Base-by-base conservation (phyloP, 495 filamentous ascomycete species). In the Patellaria atrata region DNA sequence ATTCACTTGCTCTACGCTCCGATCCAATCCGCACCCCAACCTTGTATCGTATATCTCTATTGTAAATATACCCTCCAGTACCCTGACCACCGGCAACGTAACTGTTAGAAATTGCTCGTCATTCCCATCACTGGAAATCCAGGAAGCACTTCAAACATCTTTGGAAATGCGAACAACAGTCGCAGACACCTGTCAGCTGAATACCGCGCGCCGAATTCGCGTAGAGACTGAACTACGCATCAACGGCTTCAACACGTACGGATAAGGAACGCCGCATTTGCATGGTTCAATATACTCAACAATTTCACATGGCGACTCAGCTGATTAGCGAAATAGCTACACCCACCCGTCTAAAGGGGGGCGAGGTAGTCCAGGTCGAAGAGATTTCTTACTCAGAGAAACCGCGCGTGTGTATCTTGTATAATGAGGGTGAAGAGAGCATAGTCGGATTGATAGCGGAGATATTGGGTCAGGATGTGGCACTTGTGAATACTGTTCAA, bases 371-470 rank as follows among this genome's bases (percentile, higher is more conserved):
- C 34, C 46, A 52, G 13, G 43, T 58, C 28, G 33, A 44, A 22
- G 55, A 54, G 28, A 41, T 56, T 23, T 41, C 48, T 25, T 40
- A 44, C 23, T 20, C 15, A 19, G 37, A 40, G 35, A 45, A 45
- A 34, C 55, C 48, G 9, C 38, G 53, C 17, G 28, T 60, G 40
- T 41, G 58, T n/a, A 28, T 60, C 33, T 23, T 58, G 4, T 52
- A 50, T 29, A 41, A 48, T 10, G 41, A 51, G 19, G 46, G 45
- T 18, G 41, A 58, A 22, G 47, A 56, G 12, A 48, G 49, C 11
- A 55, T 60, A 31, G 48, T 56, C 18, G 29, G 35, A 12, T 23
- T 47, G 20, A 41, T 58, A 11, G 57, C 57, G 4, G 53, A 60
- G 37, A 53, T 60, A 5, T 34, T 60, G 7, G 57, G 57, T 4